Conservation (phyloP, 192 early-diverging fungal species). For the Thoreauomyces humboldtii region DNA sequence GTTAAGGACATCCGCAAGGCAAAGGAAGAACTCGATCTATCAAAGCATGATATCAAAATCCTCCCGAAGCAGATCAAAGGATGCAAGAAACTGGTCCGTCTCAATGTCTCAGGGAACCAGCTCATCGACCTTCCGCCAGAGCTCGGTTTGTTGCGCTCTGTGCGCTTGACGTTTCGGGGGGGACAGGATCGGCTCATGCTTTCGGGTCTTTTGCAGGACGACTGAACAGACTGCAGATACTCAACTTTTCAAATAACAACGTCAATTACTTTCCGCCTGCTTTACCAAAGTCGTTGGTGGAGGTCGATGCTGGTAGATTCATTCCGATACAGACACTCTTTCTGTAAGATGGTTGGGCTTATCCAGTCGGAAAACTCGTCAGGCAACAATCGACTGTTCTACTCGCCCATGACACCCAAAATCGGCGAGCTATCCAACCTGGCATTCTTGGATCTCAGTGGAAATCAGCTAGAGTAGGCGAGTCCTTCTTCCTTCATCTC, state of each 20-base stretch:
- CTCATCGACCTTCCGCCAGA: constrained; percentile 39
- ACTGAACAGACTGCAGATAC: constrained; percentile 25
- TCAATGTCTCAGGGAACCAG: constrained; percentile 33
- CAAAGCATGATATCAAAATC: constrained; percentile 32
- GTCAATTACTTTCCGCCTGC: constrained; percentile 47
- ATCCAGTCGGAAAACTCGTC: no score
- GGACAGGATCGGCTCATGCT: no score
- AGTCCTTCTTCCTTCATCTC: no score
- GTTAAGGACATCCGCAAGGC: constrained; percentile 24
- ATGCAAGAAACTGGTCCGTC: constrained; percentile 26
- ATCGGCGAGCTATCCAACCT: constrained; percentile 43
- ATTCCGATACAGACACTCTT: not conserved
- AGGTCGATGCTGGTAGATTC: constrained; percentile 39
- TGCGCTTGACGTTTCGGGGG: not conserved
- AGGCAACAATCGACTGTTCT: constrained; percentile 47
- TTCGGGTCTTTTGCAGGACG: constrained; percentile 10
- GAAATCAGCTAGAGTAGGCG: constrained; percentile 49
- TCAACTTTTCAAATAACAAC: constrained; percentile 44
- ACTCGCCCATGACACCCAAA: constrained; percentile 46
- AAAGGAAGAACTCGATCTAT: constrained; percentile 37
- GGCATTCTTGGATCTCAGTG: constrained; percentile 27
- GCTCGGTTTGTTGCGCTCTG: constrained; percentile 8
- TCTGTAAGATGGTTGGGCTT: no score
- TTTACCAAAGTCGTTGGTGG: constrained; percentile 35
- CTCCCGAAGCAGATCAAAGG: constrained; percentile 34